A percentile compares a stretch with the other conserved stretches of the same genome.
Evolutionary conservation across 2,329 filamentous ascomycete species (phyloP).

Genomic region (Diaporthe humulicola): DNA sequence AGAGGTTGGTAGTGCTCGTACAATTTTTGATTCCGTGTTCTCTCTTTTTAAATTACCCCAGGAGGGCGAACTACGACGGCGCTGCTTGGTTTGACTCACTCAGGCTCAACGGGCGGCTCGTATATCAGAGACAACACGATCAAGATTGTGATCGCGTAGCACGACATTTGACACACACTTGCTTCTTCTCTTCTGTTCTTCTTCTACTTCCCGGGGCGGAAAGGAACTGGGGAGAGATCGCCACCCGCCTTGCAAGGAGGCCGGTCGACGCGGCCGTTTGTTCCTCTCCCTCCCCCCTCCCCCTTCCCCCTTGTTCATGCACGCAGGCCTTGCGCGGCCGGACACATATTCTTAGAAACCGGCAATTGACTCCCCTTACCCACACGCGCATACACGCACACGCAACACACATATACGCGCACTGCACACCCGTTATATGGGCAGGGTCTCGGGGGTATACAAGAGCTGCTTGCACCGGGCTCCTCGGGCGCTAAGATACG

Average conservation of each 20-base stretch:
- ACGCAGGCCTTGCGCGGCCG: background rate
- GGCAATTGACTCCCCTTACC: slow-evolving; percentile 26
- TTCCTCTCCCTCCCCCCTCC: too few species aligned
- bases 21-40: background rate
- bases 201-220: background rate
- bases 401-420: background rate
- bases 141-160: slow-evolving; percentile 14
- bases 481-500: background rate
- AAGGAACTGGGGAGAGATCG: background rate
- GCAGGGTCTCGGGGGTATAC: background rate
- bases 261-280: background rate
- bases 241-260: background rate
- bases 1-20: background rate
- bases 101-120: slow-evolving; percentile 12
- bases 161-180: slow-evolving; percentile 1
- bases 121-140: slow-evolving; percentile 25
- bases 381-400: background rate
- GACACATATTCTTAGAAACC: slow-evolving; percentile 19
- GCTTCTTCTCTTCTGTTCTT: background rate
- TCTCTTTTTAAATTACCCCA: background rate
- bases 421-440: background rate
- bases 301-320: background rate
- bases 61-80: background rate
- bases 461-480: background rate
- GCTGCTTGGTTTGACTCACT: background rate